Evolutionary conservation across 78 protist genomes (phyloP).

Genomic region (Dictyostelium citrinum): DNA sequence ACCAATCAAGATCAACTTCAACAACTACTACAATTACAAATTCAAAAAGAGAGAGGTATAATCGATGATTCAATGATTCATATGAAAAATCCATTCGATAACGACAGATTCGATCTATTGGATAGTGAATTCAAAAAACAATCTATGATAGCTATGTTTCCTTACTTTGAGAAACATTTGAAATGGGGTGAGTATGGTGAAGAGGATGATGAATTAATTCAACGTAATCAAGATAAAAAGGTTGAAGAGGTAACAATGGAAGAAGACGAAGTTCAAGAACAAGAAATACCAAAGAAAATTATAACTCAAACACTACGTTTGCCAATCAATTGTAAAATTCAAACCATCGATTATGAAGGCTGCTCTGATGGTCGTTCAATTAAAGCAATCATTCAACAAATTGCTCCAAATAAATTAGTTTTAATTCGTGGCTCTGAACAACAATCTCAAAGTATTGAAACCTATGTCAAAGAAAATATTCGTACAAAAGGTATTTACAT

Average conservation of each 20-base stretch:
- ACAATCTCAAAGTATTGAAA: background rate
- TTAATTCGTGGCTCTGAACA: constrained; percentile 55
- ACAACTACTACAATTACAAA: background rate
- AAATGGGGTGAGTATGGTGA: constrained; percentile 67
- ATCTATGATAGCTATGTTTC: constrained; percentile 48
- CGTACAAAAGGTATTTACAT: constrained; percentile 24
- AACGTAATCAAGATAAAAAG: background rate
- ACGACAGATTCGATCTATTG: background rate
- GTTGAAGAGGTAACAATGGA: background rate
- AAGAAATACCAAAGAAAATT: constrained; percentile 36
- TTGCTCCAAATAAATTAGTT: constrained; percentile 53
- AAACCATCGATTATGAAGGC: constrained; percentile 69
- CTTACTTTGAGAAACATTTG: constrained; percentile 14
- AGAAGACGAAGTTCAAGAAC: background rate
- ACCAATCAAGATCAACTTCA: background rate
- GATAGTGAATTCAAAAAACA: background rate
- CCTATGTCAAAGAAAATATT: background rate
- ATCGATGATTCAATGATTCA: background rate
- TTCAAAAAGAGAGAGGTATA: background rate
- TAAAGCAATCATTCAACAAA: constrained; percentile 63
- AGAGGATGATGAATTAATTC: constrained; percentile 34
- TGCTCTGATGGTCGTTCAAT: constrained; percentile 68
- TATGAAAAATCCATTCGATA: constrained; percentile 37
- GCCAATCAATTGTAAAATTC: constrained; percentile 31
- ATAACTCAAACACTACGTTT: background rate